Conservation (phyloP, 805 yeast species). For the Wickerhamiella cacticola region DNA sequence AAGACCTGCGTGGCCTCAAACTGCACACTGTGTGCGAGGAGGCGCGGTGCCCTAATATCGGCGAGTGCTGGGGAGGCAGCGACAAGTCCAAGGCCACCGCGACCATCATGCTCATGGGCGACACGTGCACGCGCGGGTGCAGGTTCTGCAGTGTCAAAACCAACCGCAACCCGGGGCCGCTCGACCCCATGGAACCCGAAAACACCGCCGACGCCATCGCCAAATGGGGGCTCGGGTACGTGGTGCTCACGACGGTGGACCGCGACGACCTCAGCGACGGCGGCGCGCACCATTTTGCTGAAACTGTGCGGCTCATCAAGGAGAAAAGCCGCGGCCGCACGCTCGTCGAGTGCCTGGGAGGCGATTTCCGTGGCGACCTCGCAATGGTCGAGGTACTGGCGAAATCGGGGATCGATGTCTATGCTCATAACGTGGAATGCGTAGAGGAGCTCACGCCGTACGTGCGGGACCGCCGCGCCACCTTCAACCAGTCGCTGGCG, state of each 20-base stretch:
- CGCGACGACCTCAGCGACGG: constrained; percentile 91
- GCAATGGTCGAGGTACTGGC: constrained; percentile 73
- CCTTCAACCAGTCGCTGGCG: constrained; percentile 73
- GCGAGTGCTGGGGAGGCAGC: constrained; percentile 99
- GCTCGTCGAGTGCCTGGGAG: constrained; percentile 83
- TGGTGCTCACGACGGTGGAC: constrained; percentile 93
- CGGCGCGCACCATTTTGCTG: constrained; percentile 81
- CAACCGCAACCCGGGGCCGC: constrained; percentile 68
- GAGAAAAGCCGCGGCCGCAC: constrained; percentile 74
- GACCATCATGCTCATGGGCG: constrained; percentile 96
- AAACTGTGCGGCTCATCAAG: constrained; percentile 76
- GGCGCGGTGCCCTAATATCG: constrained; percentile 98
- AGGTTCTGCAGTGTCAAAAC: constrained; percentile 96
- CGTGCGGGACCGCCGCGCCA: constrained; percentile 93
- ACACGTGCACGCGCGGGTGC: constrained; percentile 98
- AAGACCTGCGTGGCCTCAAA: constrained; percentile 77
- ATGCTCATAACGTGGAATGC: constrained; percentile 93
- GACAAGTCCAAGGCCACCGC: constrained; percentile 86
- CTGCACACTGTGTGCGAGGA: constrained; percentile 96
- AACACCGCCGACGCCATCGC: constrained; percentile 95
- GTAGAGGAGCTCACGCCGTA: constrained; percentile 91
- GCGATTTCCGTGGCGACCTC: constrained; percentile 89
- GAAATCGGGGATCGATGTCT: constrained; percentile 79
- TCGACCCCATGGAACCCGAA: constrained; percentile 95
- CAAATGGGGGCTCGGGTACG: constrained; percentile 97